Evolutionary conservation across 192 early-diverging fungal genomes (phyloP), one percentile per base, ranked within the genome.

Genomic region (Coemansia sp.): DNA sequence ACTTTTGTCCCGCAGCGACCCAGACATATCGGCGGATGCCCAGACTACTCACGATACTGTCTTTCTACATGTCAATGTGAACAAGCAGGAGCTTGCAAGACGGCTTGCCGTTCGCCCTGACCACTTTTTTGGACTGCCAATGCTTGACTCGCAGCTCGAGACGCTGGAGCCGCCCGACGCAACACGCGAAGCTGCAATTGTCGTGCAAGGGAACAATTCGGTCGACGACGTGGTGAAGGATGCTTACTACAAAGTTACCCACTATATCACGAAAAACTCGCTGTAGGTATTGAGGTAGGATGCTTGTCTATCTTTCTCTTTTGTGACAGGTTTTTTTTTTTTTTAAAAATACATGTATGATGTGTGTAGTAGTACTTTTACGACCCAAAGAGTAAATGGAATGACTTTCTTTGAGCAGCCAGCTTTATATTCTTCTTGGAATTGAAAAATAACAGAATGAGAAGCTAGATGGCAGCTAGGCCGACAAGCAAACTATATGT

Each of bases 141-240:
- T 90, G 55, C 66, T 92, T 39, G 77, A 87, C 22, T 86, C 86
- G 26, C 90, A 92, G 78, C 74, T 90, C 56, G 79, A 75, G 36
- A 84, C 85, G 7, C 70, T 92, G 39, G 90, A 92, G 67, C 57
- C 58, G 19, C 82, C 82, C 6, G 71, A 76, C 19, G 32, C 59
- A 15, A 60, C 71, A 0, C 62, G 68, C 18, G 82, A 84, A n/a
- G 69, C 73, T 1, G 74, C 77, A 0, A 60, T 84, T 10, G 41
- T 60, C 6, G 60, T 84, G 16, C 65, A 71, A n/a, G 80, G 74
- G 8, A 57, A 69, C 32, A 61, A 57, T 2, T 8, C 71, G 1
- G 41, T 48, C 21, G 71, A 59, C 15, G 42, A 62, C 6, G 80
- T 77, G 0, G 80, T 55, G 1, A 56, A 41, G 12, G 74, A 73